Conservation (phyloP, 305 asterid genomes). For the Solanum hybrid region DNA sequence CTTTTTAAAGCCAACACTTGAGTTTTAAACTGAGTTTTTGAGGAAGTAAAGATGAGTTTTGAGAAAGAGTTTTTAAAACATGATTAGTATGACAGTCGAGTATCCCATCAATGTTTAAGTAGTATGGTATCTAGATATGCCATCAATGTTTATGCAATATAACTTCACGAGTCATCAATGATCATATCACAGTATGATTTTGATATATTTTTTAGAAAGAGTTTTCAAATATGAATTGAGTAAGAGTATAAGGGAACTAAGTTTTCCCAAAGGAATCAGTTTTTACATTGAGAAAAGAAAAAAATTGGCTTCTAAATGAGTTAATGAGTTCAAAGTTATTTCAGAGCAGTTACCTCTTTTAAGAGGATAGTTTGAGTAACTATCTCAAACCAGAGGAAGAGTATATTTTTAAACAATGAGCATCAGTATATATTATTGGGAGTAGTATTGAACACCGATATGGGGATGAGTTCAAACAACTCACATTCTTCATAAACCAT, state of each 20-base stretch:
- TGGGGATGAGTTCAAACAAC: neutral
- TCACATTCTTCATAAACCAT: neutral
- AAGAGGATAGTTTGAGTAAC: neutral
- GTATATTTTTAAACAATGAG: no score
- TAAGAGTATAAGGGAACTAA: no score
- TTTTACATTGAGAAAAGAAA: neutral
- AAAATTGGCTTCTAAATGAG: no score
- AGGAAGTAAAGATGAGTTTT: neutral
- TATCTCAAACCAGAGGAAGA: neutral
- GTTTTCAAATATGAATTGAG: neutral
- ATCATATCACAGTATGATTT: neutral
- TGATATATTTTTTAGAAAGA: no score
- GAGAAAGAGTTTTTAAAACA: neutral
- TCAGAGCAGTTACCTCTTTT: neutral
- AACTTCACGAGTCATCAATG: neutral
- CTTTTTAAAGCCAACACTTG: neutral
- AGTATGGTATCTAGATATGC: neutral
- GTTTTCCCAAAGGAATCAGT: neutral
- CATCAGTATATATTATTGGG: neutral
- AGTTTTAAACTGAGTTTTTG: neutral
- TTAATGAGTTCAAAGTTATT: neutral
- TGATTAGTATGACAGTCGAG: neutral
- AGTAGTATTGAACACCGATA: neutral
- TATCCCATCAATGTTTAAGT: neutral
- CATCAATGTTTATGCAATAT: no score